phyloP scores from a whole-genome alignment of 73 alveolate genomes.

The Tetrahymena elliotti region DNA sequence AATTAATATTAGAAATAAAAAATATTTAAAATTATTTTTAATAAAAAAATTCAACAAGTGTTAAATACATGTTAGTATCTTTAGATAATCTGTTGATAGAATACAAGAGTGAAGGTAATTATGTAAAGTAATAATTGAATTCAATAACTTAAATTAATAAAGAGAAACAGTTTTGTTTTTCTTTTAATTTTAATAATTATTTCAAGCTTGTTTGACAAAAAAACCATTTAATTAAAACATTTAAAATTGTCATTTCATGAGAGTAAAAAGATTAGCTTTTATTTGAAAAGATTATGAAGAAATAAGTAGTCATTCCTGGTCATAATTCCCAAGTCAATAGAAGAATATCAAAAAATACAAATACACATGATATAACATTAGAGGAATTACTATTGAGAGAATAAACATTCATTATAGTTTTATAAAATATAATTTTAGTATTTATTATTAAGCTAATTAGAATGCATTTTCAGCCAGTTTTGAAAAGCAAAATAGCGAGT shows the following conservation, averaged over 20 bases:
- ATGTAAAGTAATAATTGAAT: too few relatives aligned
- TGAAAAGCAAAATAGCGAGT: constrained; percentile 90
- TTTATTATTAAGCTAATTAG: not conserved
- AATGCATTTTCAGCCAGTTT: constrained; percentile 39
- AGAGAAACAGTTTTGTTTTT: not conserved
- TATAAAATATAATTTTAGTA: not conserved
- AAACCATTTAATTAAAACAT: not conserved
- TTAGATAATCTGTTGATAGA: too few relatives aligned
- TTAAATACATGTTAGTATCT: too few relatives aligned
- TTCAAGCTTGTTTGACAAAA: not conserved
- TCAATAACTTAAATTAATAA: not conserved
- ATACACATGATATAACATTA: not conserved
- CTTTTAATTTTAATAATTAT: not conserved
- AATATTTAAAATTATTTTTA: too few relatives aligned
- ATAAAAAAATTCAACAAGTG: too few relatives aligned
- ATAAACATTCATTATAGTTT: not conserved
- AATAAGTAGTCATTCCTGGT: not conserved
- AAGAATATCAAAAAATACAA: not conserved
- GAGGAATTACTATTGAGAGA: not conserved
- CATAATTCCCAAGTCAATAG: not conserved
- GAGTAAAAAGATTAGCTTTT: too few relatives aligned
- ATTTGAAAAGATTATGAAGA: not conserved
- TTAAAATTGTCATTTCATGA: too few relatives aligned
- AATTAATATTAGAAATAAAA: too few relatives aligned
- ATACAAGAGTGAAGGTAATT: too few relatives aligned